These are phyloP conservation scores for Vanderwaltozyma verrucispora DNA, from an alignment of 805 yeast species.

Conservation along the genomic window DNA sequence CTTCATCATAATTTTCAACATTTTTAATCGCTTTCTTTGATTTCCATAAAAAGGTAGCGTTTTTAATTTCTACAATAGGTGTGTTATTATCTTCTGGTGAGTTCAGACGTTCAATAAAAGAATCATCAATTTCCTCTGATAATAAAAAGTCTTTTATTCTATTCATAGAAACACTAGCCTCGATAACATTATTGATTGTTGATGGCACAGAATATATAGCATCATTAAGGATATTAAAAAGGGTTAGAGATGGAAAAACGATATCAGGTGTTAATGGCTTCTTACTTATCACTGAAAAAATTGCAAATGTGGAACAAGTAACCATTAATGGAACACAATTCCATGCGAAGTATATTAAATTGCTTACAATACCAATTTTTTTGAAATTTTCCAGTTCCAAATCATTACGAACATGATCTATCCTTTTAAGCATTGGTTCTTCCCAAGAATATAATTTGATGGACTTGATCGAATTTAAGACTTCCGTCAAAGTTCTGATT, in stretches of 20 bases:
- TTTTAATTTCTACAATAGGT: conserved; percentile 33
- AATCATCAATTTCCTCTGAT: conserved; percentile 36
- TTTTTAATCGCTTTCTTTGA: conserved; percentile 11
- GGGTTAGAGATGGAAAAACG: conserved; percentile 57
- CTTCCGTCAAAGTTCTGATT: conserved; percentile 48
- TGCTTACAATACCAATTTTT: conserved; percentile 39
- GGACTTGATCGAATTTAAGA: conserved; percentile 48
- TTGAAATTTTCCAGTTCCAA: conserved; percentile 43
- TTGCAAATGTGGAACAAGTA: conserved; percentile 48
- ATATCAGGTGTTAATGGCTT: conserved; percentile 54
- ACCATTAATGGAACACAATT: conserved; percentile 54
- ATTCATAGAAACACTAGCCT: conserved; percentile 46
- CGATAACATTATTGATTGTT: conserved; percentile 45
- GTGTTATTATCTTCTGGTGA: conserved; percentile 13
- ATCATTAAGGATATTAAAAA: conserved; percentile 46
- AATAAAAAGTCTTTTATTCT: conserved; percentile 42
- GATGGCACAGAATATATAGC: conserved; percentile 53
- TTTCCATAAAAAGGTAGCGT: conserved; percentile 49
- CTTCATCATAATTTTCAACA: conserved; percentile 31
- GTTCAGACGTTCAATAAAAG: conserved; percentile 21
- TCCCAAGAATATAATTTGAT: conserved; percentile 67
- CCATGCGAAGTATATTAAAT: conserved; percentile 47
- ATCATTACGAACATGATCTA: conserved; percentile 45
- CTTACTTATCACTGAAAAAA: conserved; percentile 37
- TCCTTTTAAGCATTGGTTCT: conserved; percentile 44